These are phyloP conservation scores for Boletus semigastroideus DNA, from an alignment of 1,284 basidiomycete genomes.

Conservation along the genomic window DNA sequence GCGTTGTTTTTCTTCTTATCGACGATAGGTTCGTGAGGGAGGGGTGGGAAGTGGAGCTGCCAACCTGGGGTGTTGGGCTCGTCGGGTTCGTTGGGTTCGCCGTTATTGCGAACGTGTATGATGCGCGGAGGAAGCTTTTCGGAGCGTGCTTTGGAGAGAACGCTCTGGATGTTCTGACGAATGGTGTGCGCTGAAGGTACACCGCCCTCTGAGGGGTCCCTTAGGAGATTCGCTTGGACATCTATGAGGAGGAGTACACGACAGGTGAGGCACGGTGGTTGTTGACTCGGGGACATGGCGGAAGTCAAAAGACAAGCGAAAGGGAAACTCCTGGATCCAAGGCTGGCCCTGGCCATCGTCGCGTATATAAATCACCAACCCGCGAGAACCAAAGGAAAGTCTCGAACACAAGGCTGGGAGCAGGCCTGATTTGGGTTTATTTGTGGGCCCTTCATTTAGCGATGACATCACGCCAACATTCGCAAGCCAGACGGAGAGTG, in stretches of 20 bases:
- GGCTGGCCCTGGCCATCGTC: background rate
- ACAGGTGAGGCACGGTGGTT: constrained; percentile 11
- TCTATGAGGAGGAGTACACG: constrained; percentile 63
- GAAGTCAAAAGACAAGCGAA: background rate
- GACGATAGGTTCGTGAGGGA: constrained; percentile 49
- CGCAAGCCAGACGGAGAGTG: background rate
- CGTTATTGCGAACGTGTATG: constrained; percentile 64
- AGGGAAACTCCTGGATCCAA: background rate
- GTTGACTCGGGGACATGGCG: constrained; percentile 26
- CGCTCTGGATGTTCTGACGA: constrained; percentile 45
- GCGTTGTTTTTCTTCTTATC: constrained; percentile 73
- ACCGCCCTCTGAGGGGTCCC: constrained; percentile 48
- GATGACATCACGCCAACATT: constrained; percentile 24
- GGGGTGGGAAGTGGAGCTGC: constrained; percentile 54
- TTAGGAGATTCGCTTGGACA: constrained; percentile 53
- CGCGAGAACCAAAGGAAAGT: background rate
- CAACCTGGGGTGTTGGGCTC: constrained; percentile 53
- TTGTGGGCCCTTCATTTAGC: constrained; percentile 12
- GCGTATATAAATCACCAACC: constrained; percentile 15
- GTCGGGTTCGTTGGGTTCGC: constrained; percentile 59
- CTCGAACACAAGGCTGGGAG: background rate
- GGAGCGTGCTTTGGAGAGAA: constrained; percentile 52
- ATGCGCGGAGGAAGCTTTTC: constrained; percentile 53
- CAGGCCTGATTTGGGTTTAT: constrained; percentile 9
- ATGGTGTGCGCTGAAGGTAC: constrained; percentile 48